These are phyloP conservation scores for Hortaea werneckii DNA, from an alignment of 2,329 filamentous ascomycete species.

Conservation along the genomic window DNA sequence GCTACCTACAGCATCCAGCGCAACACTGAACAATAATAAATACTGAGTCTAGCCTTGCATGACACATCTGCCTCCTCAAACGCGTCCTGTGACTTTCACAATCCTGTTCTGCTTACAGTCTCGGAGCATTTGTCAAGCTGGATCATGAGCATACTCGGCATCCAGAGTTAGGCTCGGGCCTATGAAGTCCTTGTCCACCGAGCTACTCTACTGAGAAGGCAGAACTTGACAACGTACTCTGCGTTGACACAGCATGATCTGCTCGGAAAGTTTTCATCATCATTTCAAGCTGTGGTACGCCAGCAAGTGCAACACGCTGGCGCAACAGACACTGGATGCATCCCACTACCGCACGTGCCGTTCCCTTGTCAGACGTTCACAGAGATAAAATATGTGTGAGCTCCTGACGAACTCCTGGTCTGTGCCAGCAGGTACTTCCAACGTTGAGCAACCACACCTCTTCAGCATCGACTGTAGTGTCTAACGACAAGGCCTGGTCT, in stretches of 20 bases:
- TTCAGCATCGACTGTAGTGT: neutral
- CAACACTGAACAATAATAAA: neutral
- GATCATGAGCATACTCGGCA: neutral
- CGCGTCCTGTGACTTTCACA: slow-evolving; percentile 1
- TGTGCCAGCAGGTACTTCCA: slow-evolving; percentile 8
- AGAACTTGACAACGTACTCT: too few species aligned
- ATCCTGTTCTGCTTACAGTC: neutral
- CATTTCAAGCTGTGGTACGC: neutral
- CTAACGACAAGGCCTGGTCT: too few species aligned
- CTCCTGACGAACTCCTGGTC: slow-evolving; percentile 16
- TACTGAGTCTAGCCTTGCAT: neutral
- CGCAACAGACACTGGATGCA: neutral
- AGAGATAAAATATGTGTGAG: slow-evolving; percentile 2
- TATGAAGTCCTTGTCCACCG: too few species aligned
- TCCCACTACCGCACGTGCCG: slow-evolving; percentile 17
- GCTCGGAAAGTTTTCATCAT: neutral
- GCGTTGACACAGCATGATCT: neutral
- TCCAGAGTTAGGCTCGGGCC: too few species aligned
- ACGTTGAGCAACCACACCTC: neutral
- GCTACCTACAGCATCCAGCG: neutral
- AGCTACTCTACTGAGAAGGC: too few species aligned
- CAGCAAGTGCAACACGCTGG: neutral
- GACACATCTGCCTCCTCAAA: neutral
- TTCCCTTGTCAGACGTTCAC: slow-evolving; percentile 13
- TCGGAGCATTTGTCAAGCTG: slow-evolving; percentile 4